These are phyloP conservation scores for Penicillium paneum DNA, from an alignment of 2,329 filamentous ascomycete species.

Conservation along the genomic window DNA sequence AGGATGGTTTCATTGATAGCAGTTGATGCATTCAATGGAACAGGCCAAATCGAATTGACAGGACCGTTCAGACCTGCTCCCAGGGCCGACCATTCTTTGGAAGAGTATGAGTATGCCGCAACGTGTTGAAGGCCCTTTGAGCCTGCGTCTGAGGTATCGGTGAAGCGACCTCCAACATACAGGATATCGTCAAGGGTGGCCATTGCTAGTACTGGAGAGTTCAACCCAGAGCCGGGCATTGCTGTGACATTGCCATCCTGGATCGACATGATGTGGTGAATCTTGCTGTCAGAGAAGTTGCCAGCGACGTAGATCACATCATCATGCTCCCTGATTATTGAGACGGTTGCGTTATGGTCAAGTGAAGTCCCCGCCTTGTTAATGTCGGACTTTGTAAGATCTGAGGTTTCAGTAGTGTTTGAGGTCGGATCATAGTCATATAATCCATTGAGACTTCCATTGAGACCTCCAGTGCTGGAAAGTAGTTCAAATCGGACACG, in stretches of 20 bases:
- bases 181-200: slow-evolving; percentile 63
- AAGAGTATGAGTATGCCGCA: slow-evolving; percentile 68
- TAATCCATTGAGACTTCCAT: slow-evolving; percentile 82
- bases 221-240: slow-evolving; percentile 69
- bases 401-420: slow-evolving; percentile 53
- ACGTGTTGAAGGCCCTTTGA: slow-evolving; percentile 68
- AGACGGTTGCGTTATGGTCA: slow-evolving; percentile 63
- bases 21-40: slow-evolving; percentile 73
- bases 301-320: slow-evolving; percentile 74
- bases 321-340: slow-evolving; percentile 62
- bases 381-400: slow-evolving; percentile 70
- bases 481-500: slow-evolving; percentile 68
- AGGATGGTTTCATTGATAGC: slow-evolving; percentile 69
- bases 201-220: slow-evolving; percentile 72
- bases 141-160: slow-evolving; percentile 62
- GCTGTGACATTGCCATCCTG: slow-evolving; percentile 60
- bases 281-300: slow-evolving; percentile 69
- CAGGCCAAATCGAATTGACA: slow-evolving; percentile 70
- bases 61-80: slow-evolving; percentile 81
- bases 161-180: slow-evolving; percentile 84
- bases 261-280: slow-evolving; percentile 75
- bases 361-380: slow-evolving; percentile 73
- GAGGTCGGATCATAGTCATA: slow-evolving; percentile 77
- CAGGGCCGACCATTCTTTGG: slow-evolving; percentile 70
- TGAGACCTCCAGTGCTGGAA: no score